Evolutionary conservation across 2,329 filamentous ascomycete species (phyloP), one percentile per base, ranked within the genome.

Genomic region (Boeremia exigua): DNA sequence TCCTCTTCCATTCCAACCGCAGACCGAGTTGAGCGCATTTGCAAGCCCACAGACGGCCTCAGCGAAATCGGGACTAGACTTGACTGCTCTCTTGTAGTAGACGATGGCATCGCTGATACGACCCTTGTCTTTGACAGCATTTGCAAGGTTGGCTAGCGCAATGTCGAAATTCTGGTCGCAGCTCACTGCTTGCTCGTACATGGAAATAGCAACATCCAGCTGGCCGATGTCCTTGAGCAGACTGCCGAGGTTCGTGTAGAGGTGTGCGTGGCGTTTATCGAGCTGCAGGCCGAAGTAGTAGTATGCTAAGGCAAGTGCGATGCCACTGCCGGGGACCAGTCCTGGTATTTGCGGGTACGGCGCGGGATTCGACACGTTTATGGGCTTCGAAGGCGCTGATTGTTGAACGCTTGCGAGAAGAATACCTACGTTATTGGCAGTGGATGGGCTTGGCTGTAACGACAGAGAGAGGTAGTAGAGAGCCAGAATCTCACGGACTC

Each of bases 111-210:
- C 95, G 53, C 87, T 90, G 63, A 98, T 91, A 38, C 91, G 87
- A 2, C 95, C 95, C 65, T 96, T 92, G 73, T 99, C 95, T 75
- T 99, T 99, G 63, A 99, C 93, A 8, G 95, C 95, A 73, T 99
- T 99, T 51, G 95, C 95, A 19, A 99, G 82, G 69, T 99, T 99
- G 4, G 95, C 96, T 51, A 99, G 80, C 30, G 95, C 95, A 69
- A 99, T 99, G 70, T 99, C 95, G 69, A 99, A 99, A 23, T 88
- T 91, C n/a, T 87, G 87, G 74, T 99, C 95, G 71, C 93, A 98
- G 3, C 86, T 84, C 12, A 99, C 95, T 10, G 95, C 95, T 63
- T 92, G 88, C 76, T 98, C 92, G 71, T 99, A 99, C 94, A 99
- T 98, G 62, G 89, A 88, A 66, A 99, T 97, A 0, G 95, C 95